Base-by-base conservation (phyloP, 108 stramenopile genomes). In the Licmophora abbreviata region DNA sequence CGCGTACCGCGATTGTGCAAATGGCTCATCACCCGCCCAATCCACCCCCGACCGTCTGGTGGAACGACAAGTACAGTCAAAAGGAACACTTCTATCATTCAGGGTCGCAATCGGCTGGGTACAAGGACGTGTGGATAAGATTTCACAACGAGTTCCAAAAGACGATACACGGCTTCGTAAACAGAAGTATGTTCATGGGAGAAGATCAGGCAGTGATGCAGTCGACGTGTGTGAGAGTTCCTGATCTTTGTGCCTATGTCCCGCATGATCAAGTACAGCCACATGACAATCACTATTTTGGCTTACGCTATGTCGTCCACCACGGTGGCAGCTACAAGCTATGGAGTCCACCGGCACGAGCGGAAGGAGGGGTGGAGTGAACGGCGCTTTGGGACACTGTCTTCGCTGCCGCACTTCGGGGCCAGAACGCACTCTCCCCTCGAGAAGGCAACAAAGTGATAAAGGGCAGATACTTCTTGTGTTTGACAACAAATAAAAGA, bases 131-230 rank as follows among this genome's bases (percentile, higher is more conserved):
- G 5, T 74, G 68, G 68, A 51, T 58, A 8, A 51, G 52, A 35
- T 79, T 66, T 26, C 68, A 79, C 56, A 31, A 61, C 18, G 51
- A 64, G n/a, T 79, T 79, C 44, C 15, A 56, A 29, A 49, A 67
- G 7, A 64, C 59, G 0, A 56, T 79, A 14, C 61, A 74, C 46
- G 36, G 37, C 1, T 79, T 74, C 40, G 45, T 79, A 37, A 58
- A 59, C 20, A 58, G 58, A n/a, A 55, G 63, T 15, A 60, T 70
- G 65, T 73, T 79, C 36, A 67, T 79, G 10, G 77, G 73, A 3
- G 77, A 79, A 46, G 77, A 79, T 61, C 77, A 79, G 59, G 54
- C 53, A 25, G 63, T 79, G 0, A 29, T 79, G 33, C 77, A 79
- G 33, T 54, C 61, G 8, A 52, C 54, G 2, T 79, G 77, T 44